phyloP scores from a whole-genome alignment of 2,329 filamentous ascomycete species.

The Calonectria pseudoreteaudii region DNA sequence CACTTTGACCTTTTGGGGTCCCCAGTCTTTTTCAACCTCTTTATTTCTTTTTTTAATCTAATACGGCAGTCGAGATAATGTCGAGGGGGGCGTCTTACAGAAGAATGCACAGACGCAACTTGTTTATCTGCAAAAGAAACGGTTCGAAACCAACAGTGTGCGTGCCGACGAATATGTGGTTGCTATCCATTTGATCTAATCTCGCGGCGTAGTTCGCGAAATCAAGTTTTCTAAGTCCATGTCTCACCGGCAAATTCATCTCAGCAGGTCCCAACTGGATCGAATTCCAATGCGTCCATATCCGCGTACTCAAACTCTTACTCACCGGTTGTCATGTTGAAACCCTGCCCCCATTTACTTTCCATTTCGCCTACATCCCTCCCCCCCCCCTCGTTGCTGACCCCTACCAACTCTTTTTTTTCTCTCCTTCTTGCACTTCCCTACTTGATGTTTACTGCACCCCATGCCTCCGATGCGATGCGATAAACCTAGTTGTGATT shows the following conservation, averaged over 20 bases:
- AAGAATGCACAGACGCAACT: neutral
- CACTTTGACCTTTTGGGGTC: neutral
- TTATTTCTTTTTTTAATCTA: neutral
- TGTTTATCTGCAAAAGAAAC: neutral
- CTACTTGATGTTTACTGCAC: neutral
- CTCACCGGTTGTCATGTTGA: slow-evolving; percentile 4
- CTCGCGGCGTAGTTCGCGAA: neutral
- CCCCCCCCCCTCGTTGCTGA: neutral
- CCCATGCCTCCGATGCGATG: neutral
- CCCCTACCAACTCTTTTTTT: slow-evolving; percentile 3
- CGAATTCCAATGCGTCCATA: neutral
- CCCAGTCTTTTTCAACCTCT: neutral
- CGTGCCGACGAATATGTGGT: neutral
- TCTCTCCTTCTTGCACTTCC: neutral
- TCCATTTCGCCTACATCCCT: neutral
- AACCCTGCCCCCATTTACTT: slow-evolving; percentile 1
- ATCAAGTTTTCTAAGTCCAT: neutral
- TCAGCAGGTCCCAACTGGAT: neutral
- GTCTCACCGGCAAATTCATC: neutral
- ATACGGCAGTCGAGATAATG: neutral
- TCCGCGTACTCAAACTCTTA: slow-evolving; percentile 1
- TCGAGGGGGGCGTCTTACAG: neutral
- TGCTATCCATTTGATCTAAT: neutral
- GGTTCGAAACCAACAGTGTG: neutral
- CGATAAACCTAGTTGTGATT: neutral